Conservation (phyloP, 78 protist species). For the Anaeramoeba ignava region DNA sequence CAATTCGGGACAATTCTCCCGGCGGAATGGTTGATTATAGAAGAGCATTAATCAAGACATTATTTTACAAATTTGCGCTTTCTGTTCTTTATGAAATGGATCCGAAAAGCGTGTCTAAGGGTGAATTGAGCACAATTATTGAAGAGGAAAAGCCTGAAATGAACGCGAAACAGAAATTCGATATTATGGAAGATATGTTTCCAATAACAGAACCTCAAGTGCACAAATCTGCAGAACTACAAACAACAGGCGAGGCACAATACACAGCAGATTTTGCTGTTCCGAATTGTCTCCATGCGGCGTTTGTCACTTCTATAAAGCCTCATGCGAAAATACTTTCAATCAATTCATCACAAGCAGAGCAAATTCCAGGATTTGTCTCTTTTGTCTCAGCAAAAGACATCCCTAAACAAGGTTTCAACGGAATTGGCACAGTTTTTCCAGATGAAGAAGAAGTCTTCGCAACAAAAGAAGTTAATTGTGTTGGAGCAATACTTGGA, state of each 20-base stretch:
- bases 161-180: neutral
- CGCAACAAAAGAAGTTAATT: constrained; percentile 8
- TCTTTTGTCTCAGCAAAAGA: neutral
- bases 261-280: neutral
- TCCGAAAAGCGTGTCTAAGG: neutral
- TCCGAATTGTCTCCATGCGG: neutral
- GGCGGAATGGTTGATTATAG: neutral
- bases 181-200: neutral
- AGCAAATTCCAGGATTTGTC: neutral
- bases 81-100: neutral
- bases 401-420: neutral
- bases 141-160: neutral
- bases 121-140: neutral
- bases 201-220: too few species aligned
- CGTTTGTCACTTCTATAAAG: neutral
- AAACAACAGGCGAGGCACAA: neutral
- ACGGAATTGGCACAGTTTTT: neutral
- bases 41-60: neutral
- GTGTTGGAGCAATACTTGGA: constrained; percentile 20
- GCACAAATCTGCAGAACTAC: neutral
- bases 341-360: neutral
- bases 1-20: neutral
- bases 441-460: constrained; percentile 11
- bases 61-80: neutral
- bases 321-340: neutral